Evolutionary conservation across 1,139 yeast genomes (phyloP).

Genomic region (Blastobotrys arbuscula): DNA sequence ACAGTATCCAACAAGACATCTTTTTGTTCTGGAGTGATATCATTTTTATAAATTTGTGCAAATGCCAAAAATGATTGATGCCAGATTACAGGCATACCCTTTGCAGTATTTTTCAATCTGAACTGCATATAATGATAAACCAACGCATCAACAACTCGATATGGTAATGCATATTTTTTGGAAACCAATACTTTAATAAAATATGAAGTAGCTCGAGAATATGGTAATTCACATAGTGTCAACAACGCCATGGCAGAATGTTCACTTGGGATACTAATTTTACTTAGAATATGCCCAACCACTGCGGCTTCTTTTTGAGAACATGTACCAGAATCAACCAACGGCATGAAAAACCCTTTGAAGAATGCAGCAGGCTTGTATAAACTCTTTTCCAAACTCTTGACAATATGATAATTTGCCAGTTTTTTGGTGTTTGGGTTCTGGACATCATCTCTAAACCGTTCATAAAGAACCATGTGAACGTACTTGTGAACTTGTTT

Average conservation of each 20-base stretch:
- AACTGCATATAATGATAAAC: conserved; percentile 95
- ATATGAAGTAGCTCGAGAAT: conserved; percentile 82
- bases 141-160: conserved; percentile 89
- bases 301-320: conserved; percentile 91
- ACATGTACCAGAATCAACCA: conserved; percentile 59
- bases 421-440: conserved; percentile 42
- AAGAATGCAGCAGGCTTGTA: conserved; percentile 98
- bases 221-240: conserved; percentile 66
- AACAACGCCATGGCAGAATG: conserved; percentile 95
- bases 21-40: conserved; percentile 94
- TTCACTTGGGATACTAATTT: conserved; percentile 86
- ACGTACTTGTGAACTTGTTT: conserved; percentile 85
- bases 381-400: conserved; percentile 84
- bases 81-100: conserved; percentile 95
- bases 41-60: conserved; percentile 94
- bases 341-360: conserved; percentile 90
- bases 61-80: conserved; percentile 91
- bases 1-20: conserved; percentile 88
- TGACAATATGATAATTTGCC: conserved; percentile 81
- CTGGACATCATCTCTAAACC: conserved; percentile 79
- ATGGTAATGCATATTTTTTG: conserved; percentile 94
- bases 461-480: conserved; percentile 66
- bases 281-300: conserved; percentile 84
- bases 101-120: conserved; percentile 41
- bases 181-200: conserved; percentile 85